Evolutionary conservation across 495 filamentous ascomycete species (phyloP), one percentile per base, ranked within the genome.

Genomic region (Bacidia rubella): DNA sequence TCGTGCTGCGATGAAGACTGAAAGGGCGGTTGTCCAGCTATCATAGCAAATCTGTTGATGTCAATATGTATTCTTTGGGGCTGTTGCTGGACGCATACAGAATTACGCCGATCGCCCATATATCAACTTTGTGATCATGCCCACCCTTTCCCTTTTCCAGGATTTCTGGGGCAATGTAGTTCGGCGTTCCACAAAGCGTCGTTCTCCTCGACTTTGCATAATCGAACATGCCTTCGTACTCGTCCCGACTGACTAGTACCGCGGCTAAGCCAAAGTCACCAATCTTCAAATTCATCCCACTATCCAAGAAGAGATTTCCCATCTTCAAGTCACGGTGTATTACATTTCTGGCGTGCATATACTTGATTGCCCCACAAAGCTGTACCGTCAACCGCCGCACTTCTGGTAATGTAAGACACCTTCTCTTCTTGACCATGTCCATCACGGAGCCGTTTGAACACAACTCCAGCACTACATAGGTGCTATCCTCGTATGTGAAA

Each of bases 251-350:
- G 21, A 96, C 73, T 23, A 95, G 75, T 59, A 97, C 71, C 1
- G 93, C 93, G n/a, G 93, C 93, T 41, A 99, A 71, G 2, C 93
- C 93, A 68, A 97, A 99, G 63, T 99, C 93, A 2, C 93, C 93
- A 55, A 97, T 82, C 65, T 99, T 97, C 52, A 95, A 78, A 60
- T 97, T 95, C 93, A 99, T 96, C 58, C 94, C 75, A 35, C 80
- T 79, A 65, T 99, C 93, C 45, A 99, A 74, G 57, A 99, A 99
- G 57, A 99, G 79, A 60, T 99, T 97, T 11, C 92, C 93, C 74
- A 95, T 95, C 65, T 99, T 99, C 47, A 99, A 66, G 66, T 99
- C 93, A 38, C 93, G 80, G 67, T 99, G 93, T 29, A 96, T 94
- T 27, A 99, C 90, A 45, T 87, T 87, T 60, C 90, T 82, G 55